A percentile compares a stretch with the other conserved stretches of the same genome.
Evolutionary conservation across 129 eudicot genomes (phyloP).

Genomic region (Rutidosis leptorrhynchoides): DNA sequence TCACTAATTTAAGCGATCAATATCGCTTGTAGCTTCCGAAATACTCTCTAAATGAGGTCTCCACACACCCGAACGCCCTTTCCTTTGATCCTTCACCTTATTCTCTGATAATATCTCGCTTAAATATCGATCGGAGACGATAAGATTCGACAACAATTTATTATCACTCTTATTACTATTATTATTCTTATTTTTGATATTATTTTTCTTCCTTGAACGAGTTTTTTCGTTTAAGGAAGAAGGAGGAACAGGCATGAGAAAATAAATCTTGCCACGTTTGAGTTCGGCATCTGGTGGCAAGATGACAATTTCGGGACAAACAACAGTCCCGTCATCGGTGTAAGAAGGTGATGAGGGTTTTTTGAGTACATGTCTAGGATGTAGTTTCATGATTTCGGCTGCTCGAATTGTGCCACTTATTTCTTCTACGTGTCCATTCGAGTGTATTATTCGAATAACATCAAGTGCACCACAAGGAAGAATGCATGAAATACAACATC

Average conservation of each 20-base stretch:
- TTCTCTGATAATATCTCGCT: constrained; percentile 73
- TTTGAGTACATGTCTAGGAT: constrained; percentile 80
- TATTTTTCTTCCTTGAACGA: constrained; percentile 44
- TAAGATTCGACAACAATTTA: constrained; percentile 27
- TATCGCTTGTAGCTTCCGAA: constrained; percentile 50
- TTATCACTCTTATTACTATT: constrained; percentile 18
- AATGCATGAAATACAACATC: constrained; percentile 96
- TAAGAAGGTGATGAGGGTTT: constrained; percentile 58
- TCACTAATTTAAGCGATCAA: constrained; percentile 15
- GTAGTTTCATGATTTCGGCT: constrained; percentile 60
- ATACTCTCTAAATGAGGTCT: constrained; percentile 92
- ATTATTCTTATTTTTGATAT: constrained; percentile 4
- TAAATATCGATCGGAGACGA: constrained; percentile 64
- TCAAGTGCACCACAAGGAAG: constrained; percentile 92
- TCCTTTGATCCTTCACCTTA: constrained; percentile 60
- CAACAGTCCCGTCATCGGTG: constrained; percentile 33
- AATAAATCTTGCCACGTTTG: constrained; percentile 88
- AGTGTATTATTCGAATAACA: constrained; percentile 81
- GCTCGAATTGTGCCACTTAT: constrained; percentile 63
- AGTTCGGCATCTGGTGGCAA: constrained; percentile 89
- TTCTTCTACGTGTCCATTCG: constrained; percentile 83
- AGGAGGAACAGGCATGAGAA: constrained; percentile 73
- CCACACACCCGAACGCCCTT: constrained; percentile 83
- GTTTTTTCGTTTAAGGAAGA: constrained; percentile 38
- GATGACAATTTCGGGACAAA: constrained; percentile 57